Percentiles rank a stretch among this genome's conserved stretches.
Conservation (phyloP, 2,329 filamentous ascomycete genomes). For the Ophiostoma quercus region DNA sequence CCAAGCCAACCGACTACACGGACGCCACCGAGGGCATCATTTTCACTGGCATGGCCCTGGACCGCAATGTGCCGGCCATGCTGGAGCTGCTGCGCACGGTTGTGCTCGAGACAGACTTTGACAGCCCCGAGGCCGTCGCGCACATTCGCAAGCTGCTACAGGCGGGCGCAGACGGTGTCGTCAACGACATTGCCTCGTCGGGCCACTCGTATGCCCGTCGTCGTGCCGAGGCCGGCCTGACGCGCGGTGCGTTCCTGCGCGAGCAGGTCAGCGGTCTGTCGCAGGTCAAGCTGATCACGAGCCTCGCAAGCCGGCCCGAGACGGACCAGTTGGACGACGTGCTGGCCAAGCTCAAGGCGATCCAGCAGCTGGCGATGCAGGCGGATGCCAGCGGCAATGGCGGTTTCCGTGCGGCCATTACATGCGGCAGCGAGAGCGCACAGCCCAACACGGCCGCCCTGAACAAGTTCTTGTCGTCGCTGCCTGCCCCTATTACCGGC, state of each 20-base stretch:
- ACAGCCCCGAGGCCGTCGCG: slow-evolving; percentile 70
- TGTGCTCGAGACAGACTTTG: slow-evolving; percentile 83
- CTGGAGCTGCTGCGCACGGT: slow-evolving; percentile 76
- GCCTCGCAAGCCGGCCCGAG: slow-evolving; percentile 66
- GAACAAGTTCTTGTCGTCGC: slow-evolving; percentile 60
- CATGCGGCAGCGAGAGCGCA: slow-evolving; percentile 72
- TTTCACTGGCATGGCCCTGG: slow-evolving; percentile 80
- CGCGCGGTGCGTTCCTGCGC: slow-evolving; percentile 62
- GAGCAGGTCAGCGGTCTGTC: slow-evolving; percentile 89
- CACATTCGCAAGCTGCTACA: slow-evolving; percentile 84
- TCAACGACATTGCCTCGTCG: slow-evolving; percentile 85
- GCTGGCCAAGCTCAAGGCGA: slow-evolving; percentile 75
- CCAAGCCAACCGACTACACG: slow-evolving; percentile 67
- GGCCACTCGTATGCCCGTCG: slow-evolving; percentile 83
- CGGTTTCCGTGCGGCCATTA: slow-evolving; percentile 73
- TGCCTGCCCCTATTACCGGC: slow-evolving; percentile 41
- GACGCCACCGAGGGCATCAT: slow-evolving; percentile 74
- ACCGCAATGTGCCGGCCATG: slow-evolving; percentile 87
- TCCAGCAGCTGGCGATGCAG: slow-evolving; percentile 72
- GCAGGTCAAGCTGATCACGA: slow-evolving; percentile 78
- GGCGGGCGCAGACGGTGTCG: slow-evolving; percentile 77
- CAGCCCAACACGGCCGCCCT: slow-evolving; percentile 65
- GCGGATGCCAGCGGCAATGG: slow-evolving; percentile 39
- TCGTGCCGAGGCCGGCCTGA: slow-evolving; percentile 75
- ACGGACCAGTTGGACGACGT: slow-evolving; percentile 66